Evolutionary conservation across 1,284 basidiomycete species (phyloP), one percentile per base, ranked within the genome.

Genomic region (Albatrellus sp.): DNA sequence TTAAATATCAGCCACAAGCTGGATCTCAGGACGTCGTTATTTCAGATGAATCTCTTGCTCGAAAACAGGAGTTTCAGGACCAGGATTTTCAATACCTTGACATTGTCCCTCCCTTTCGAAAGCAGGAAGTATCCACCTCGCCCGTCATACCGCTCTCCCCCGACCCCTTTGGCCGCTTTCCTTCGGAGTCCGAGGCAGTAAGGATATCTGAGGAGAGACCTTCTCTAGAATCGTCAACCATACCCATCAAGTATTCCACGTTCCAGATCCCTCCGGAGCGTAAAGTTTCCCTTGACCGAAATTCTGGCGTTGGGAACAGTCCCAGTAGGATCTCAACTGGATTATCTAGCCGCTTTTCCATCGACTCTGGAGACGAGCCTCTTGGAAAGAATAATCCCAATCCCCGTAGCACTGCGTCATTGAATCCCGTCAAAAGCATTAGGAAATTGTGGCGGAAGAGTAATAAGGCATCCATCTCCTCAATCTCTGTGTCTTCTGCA

Each of bases 391-490:
- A n/a, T 58, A 43, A 51, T 55, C 31, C 49, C 35, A 51, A 28
- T 10, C 28, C 19, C 44, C 24, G 58, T 53, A 40, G 42, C 40
- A 8, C 41, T 47, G n/a, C 66, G 44, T 63, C 71, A 39, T 54
- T 85, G 41, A 75, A 80, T 61, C 75, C 73, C 29, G 77, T 86
- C 48, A 84, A 77, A 60, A 70, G 69, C 47, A 71, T 87, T 54
- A 79, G 74, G 58, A 81, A 74, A 49, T 57, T 87, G 20, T 87
- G 82, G 84, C 72, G 80, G 51, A 81, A 73, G 68, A 82, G 76
- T 53, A 73, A 73, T 55, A 76, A 77, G 47, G 65, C 66, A 38
- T 61, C 67, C 3, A 55, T 59, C 6, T 54, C 59, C 42, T 57
- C 59, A n/a, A 46, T 55, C 6, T 57, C 61, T 12, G 49, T 52